Base-by-base conservation (phyloP, 164 flowering plant genomes). In the Malania oleifera region DNA sequence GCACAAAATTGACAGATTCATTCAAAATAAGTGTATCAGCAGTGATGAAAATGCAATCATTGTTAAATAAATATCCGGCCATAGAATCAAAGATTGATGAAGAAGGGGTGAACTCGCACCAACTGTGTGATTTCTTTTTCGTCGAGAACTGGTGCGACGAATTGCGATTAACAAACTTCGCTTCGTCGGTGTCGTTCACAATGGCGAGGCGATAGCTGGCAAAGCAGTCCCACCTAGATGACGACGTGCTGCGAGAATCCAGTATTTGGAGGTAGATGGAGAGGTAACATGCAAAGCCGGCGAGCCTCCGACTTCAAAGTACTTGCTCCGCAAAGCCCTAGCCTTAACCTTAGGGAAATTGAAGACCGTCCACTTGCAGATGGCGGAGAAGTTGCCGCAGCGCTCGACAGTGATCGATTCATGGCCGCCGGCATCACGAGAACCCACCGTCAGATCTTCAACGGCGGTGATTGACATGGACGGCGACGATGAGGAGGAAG, bases 81-180 rank as follows among this genome's bases (percentile, higher is more conserved):
- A 75, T 84, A 26, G 86, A 50, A 70, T 92, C 96, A 18, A 85
- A 67, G 44, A 89, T 74, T 7, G 88, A 51, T 0, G 82, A 72
- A 1, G 81, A 70, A 13, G 88, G 92, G 1, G 93, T 80, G 64
- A 92, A 92, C 69, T 92, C 96, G 60, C 98, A 89, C 98, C 96
- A 92, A 1, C 98, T 96, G 52, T 89, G 96, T 0, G 98, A 92
- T 66, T 89, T 89, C 83, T 89, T 92, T 81, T 87, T 92, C 35
- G 72, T 70, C 3, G 96, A 87, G 69, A 87, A 92, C 1, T 96
- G 69, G 54, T 92, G 93, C 96, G 96, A 92, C 0, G 96, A 87
- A 59, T 92, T 96, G 11, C 96, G 73, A 60, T 79, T 82, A 9
- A 89, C 72, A 3, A 91, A 73, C 68, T 89, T 87, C 17, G 85